These are phyloP conservation scores for Penicillium malachiteum DNA, from an alignment of 495 filamentous ascomycete genomes.

Conservation along the genomic window DNA sequence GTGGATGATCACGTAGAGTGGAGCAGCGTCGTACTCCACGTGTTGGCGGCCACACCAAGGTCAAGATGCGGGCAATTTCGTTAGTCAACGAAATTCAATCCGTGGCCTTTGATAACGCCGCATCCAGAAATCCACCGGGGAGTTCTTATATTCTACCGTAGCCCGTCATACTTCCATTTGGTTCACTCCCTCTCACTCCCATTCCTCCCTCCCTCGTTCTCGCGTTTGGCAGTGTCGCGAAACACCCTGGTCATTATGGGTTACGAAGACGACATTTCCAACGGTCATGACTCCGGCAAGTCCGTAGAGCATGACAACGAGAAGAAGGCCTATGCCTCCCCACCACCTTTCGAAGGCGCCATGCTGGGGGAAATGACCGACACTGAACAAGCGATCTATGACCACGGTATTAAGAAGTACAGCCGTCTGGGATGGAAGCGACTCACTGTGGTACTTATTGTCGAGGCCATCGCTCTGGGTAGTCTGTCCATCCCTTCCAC, in stretches of 20 bases:
- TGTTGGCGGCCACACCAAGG: constrained; percentile 9
- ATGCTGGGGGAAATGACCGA: constrained; percentile 36
- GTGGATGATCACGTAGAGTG: constrained; percentile 16
- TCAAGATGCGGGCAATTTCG: neutral
- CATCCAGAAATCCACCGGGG: constrained; percentile 7
- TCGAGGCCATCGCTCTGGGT: constrained; percentile 64
- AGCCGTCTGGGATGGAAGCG: constrained; percentile 41
- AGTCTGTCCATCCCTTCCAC: constrained; percentile 58
- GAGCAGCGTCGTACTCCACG: constrained; percentile 34
- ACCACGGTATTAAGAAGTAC: constrained; percentile 31
- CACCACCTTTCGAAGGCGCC: constrained; percentile 28
- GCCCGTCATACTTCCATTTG: neutral
- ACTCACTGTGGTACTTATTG: constrained; percentile 52
- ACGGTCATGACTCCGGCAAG: constrained; percentile 23
- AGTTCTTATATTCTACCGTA: constrained; percentile 8
- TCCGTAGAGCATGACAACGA: constrained; percentile 19
- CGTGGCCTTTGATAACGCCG: constrained; percentile 19
- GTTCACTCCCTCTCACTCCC: neutral
- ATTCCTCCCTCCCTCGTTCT: neutral
- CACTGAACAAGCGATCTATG: constrained; percentile 26
- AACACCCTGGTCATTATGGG: constrained; percentile 20
- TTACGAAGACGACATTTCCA: constrained; percentile 25
- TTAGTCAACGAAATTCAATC: neutral
- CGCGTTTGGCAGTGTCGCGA: neutral
- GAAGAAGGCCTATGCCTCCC: constrained; percentile 18